Evolutionary conservation across 495 filamentous ascomycete genomes (phyloP).

Genomic region (Neurospora sublineolata): DNA sequence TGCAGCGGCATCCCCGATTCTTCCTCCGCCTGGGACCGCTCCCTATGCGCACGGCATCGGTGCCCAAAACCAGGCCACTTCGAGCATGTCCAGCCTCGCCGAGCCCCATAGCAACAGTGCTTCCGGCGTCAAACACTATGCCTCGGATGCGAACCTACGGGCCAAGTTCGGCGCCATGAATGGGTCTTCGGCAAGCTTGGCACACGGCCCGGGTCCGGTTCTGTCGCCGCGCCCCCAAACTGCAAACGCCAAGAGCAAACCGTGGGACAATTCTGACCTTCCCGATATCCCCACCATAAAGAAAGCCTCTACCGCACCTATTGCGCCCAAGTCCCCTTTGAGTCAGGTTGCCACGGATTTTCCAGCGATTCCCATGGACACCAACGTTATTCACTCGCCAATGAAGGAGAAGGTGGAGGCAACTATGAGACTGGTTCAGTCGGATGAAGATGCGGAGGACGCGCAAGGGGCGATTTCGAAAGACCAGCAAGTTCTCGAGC

Average conservation of each 20-base stretch:
- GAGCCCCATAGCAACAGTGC: slow-evolving; percentile 12
- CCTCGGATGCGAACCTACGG: slow-evolving; percentile 30
- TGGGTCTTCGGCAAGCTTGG: slow-evolving; percentile 13
- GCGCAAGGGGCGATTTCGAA: neutral
- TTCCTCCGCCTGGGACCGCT: slow-evolving; percentile 1
- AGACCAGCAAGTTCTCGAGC: neutral
- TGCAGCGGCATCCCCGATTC: slow-evolving; percentile 21
- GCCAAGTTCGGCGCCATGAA: slow-evolving; percentile 10
- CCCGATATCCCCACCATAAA: slow-evolving; percentile 29
- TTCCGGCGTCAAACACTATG: slow-evolving; percentile 19
- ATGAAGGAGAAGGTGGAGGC: slow-evolving; percentile 18
- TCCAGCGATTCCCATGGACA: slow-evolving; percentile 12
- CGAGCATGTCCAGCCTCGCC: slow-evolving; percentile 28
- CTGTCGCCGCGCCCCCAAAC: slow-evolving; percentile 20
- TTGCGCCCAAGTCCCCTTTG: slow-evolving; percentile 24
- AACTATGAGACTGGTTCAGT: slow-evolving; percentile 2
- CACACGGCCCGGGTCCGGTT: slow-evolving; percentile 5
- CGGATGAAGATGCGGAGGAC: slow-evolving; percentile 1
- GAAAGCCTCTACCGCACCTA: slow-evolving; percentile 6
- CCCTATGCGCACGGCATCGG: slow-evolving; percentile 19
- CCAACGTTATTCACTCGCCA: slow-evolving; percentile 20
- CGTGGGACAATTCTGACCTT: slow-evolving; percentile 24
- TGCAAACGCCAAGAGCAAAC: slow-evolving; percentile 18
- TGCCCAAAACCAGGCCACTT: slow-evolving; percentile 22
- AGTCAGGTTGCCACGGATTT: slow-evolving; percentile 16